Conservation (phyloP, 768 basidiomycete genomes). For the Sistotremastrum suecicum region DNA sequence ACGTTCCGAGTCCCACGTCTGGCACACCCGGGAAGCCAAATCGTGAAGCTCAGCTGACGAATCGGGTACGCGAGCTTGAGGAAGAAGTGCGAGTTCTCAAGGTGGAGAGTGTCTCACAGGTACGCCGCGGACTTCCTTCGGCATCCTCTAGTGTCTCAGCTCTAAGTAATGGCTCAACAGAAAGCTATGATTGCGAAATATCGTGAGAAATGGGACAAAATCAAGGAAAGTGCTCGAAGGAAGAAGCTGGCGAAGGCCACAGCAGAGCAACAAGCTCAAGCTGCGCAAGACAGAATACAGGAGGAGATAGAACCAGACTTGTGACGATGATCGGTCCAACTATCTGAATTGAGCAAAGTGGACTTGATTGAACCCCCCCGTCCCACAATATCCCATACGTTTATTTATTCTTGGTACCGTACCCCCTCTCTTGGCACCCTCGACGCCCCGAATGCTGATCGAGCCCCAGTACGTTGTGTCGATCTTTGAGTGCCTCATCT, state of each 20-base stretch:
- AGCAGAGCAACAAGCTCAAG: slow-evolving; percentile 31
- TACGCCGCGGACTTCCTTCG: slow-evolving; percentile 14
- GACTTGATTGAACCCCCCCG: slow-evolving; percentile 28
- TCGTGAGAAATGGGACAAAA: slow-evolving; percentile 78
- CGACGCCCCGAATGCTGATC: not conserved
- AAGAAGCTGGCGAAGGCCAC: slow-evolving; percentile 65
- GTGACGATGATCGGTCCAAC: not conserved
- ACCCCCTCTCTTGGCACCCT: not conserved
- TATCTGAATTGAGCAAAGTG: no score
- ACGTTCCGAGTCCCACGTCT: slow-evolving; percentile 37
- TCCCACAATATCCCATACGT: slow-evolving; percentile 18
- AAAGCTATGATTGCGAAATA: slow-evolving; percentile 74
- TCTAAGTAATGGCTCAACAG: slow-evolving; percentile 23
- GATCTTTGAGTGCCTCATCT: not conserved
- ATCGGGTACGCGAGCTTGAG: slow-evolving; percentile 58
- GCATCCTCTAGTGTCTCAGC: slow-evolving; percentile 7
- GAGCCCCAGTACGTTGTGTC: not conserved
- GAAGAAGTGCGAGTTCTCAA: slow-evolving; percentile 54
- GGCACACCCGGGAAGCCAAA: slow-evolving; percentile 39
- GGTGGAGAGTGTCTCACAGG: slow-evolving; percentile 74
- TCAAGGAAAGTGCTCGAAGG: slow-evolving; percentile 77
- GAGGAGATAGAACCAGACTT: slow-evolving; percentile 48
- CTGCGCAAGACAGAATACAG: slow-evolving; percentile 52
- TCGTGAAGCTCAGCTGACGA: slow-evolving; percentile 36
- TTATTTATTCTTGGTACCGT: not conserved